Conservation (phyloP, 2,329 filamentous ascomycete genomes). For the Daldinia eschscholtzii region DNA sequence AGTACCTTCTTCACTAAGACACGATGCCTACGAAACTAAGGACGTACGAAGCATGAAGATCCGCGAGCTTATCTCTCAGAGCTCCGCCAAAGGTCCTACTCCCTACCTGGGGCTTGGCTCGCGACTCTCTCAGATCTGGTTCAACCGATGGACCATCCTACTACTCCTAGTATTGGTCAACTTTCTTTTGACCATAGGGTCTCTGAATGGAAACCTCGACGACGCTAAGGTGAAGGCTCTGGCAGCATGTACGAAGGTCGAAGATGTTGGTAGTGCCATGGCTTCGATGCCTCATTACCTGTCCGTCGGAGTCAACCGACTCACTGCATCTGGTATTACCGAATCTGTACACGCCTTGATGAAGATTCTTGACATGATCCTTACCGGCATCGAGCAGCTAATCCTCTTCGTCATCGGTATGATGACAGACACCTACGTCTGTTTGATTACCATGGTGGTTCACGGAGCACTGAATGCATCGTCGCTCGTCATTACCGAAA, state of each 20-base stretch:
- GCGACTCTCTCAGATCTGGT: constrained; percentile 94
- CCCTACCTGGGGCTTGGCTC: constrained; percentile 93
- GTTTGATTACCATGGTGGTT: constrained; percentile 86
- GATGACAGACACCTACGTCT: constrained; percentile 89
- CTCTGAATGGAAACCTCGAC: constrained; percentile 78
- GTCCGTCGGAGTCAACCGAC: constrained; percentile 85
- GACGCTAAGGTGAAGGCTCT: constrained; percentile 85
- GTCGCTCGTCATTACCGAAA: constrained; percentile 56
- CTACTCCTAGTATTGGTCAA: constrained; percentile 87
- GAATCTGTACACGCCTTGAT: constrained; percentile 84
- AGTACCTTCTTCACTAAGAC: constrained; percentile 51
- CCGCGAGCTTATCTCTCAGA: constrained; percentile 56
- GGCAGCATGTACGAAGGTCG: constrained; percentile 89
- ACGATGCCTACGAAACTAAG: constrained; percentile 52
- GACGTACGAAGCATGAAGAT: constrained; percentile 38
- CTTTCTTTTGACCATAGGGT: constrained; percentile 79
- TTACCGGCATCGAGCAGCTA: constrained; percentile 87
- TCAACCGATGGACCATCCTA: constrained; percentile 96
- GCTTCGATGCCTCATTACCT: constrained; percentile 98
- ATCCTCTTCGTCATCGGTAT: constrained; percentile 94
- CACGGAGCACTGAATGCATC: constrained; percentile 81
- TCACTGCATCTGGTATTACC: constrained; percentile 84
- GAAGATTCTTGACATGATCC: constrained; percentile 79
- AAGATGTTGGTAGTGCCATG: constrained; percentile 93
- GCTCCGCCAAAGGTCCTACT: constrained; percentile 77